Conservation (phyloP, 768 basidiomycete genomes). For the Podaxis sp. region DNA sequence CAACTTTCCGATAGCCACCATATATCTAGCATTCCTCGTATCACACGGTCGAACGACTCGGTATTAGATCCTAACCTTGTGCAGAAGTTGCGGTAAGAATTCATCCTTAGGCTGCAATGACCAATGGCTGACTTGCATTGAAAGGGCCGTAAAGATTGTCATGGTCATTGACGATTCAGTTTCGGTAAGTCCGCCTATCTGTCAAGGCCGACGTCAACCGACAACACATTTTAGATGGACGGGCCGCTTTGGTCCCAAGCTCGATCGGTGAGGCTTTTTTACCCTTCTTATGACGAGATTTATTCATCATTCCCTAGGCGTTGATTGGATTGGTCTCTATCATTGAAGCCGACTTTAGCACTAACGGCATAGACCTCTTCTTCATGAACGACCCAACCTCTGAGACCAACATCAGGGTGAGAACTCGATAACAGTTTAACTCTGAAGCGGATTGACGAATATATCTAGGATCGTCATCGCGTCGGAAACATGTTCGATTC, state of each 20-base stretch:
- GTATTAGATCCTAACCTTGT: neutral
- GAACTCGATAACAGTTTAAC: neutral
- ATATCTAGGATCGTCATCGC: slow-evolving; percentile 14
- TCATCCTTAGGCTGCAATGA: neutral
- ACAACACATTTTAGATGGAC: slow-evolving; percentile 18
- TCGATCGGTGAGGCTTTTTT: slow-evolving; percentile 15
- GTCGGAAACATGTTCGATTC: slow-evolving; percentile 17
- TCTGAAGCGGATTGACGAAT: neutral
- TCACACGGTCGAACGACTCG: slow-evolving; percentile 6
- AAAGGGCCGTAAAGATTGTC: slow-evolving; percentile 23
- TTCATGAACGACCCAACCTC: slow-evolving; percentile 12
- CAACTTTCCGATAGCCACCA: slow-evolving; percentile 14
- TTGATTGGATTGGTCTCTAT: slow-evolving; percentile 11
- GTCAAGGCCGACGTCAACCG: neutral
- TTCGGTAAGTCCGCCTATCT: slow-evolving; percentile 17
- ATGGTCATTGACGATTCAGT: slow-evolving; percentile 24
- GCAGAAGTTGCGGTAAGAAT: slow-evolving; percentile 10
- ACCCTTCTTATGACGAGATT: neutral
- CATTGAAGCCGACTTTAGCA: slow-evolving; percentile 7
- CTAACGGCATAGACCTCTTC: slow-evolving; percentile 13
- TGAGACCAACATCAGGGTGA: slow-evolving; percentile 12
- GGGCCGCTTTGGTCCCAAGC: slow-evolving; percentile 22
- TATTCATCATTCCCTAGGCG: neutral
- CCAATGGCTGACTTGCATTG: neutral
- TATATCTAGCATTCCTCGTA: slow-evolving; percentile 19